Percentiles rank a stretch among this genome's conserved stretches.
Evolutionary conservation across 192 early-diverging fungal genomes (phyloP).

Genomic region (Spinellus fusiger): DNA sequence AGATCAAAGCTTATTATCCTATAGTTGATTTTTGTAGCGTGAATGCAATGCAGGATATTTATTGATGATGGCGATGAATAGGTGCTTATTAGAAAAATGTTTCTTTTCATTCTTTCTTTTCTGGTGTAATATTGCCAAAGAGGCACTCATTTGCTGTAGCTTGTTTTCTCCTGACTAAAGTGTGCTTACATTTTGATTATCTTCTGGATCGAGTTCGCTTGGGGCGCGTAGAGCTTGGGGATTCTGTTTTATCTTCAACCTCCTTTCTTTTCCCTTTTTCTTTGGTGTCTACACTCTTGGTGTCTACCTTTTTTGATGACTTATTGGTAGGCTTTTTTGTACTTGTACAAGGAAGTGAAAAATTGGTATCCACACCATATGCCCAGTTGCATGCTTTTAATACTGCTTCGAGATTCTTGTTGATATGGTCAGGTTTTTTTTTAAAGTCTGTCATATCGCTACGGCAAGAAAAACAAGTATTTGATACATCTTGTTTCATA

Average conservation of each 20-base stretch:
- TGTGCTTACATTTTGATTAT: no score
- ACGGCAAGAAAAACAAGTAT: conserved; percentile 29
- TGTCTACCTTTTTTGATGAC: no score
- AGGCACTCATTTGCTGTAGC: no score
- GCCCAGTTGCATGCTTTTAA: conserved; percentile 14
- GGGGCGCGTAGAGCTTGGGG: not conserved
- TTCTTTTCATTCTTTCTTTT: no score
- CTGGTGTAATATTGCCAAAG: no score
- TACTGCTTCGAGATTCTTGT: conserved; percentile 9
- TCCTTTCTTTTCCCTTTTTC: not conserved
- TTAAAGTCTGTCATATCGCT: not conserved
- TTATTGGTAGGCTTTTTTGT: not conserved
- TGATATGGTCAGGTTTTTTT: not conserved
- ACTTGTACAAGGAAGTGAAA: not conserved
- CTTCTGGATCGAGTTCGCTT: not conserved
- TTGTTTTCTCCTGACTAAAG: no score
- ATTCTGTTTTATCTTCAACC: not conserved
- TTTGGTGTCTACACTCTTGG: no score
- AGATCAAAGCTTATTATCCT: no score
- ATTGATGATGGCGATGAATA: no score
- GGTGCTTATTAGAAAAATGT: no score
- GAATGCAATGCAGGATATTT: no score
- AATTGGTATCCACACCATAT: conserved; percentile 1
- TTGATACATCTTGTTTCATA: conserved; percentile 8
- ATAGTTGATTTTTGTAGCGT: no score